Percentiles rank a stretch among this genome's conserved stretches.
Evolutionary conservation across 345 rosid species (phyloP).

Genomic region (Moricandia arvensis): DNA sequence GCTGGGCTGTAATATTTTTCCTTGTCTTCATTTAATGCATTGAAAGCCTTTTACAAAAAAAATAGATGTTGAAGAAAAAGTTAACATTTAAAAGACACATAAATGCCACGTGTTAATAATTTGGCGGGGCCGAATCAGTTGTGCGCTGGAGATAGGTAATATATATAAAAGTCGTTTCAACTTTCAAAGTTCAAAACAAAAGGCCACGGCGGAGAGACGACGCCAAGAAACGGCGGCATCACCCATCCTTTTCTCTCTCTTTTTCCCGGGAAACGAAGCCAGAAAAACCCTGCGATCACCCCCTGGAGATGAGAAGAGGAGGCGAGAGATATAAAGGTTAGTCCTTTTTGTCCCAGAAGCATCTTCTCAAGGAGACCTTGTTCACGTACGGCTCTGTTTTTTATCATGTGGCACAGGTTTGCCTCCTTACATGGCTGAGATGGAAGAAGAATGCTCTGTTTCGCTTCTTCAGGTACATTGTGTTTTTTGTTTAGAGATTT

Average conservation of each 20-base stretch:
- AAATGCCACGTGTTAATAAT: slow-evolving; percentile 3
- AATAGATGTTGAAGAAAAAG: neutral
- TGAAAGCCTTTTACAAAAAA: no score
- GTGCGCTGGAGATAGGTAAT: slow-evolving; percentile 10
- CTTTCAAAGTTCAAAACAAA: neutral
- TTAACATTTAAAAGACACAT: neutral
- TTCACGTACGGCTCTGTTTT: slow-evolving; percentile 12
- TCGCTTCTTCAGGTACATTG: slow-evolving; percentile 50
- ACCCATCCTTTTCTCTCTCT: neutral
- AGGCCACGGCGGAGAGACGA: neutral
- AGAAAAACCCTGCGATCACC: slow-evolving; percentile 3
- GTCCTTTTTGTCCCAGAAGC: neutral
- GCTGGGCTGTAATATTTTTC: no score
- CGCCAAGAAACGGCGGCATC: no score
- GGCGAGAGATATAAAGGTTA: neutral
- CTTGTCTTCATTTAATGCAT: no score
- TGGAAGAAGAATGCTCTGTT: slow-evolving; percentile 46
- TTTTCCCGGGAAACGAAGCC: slow-evolving; percentile 15
- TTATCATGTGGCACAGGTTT: slow-evolving; percentile 16
- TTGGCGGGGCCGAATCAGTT: neutral
- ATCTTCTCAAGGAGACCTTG: neutral
- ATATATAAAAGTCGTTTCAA: neutral
- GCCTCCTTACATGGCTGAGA: slow-evolving; percentile 23
- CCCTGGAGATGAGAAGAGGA: neutral
- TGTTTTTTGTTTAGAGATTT: neutral